Conservation (phyloP, 306 rosid genomes). For the Trifolium subterraneum region DNA sequence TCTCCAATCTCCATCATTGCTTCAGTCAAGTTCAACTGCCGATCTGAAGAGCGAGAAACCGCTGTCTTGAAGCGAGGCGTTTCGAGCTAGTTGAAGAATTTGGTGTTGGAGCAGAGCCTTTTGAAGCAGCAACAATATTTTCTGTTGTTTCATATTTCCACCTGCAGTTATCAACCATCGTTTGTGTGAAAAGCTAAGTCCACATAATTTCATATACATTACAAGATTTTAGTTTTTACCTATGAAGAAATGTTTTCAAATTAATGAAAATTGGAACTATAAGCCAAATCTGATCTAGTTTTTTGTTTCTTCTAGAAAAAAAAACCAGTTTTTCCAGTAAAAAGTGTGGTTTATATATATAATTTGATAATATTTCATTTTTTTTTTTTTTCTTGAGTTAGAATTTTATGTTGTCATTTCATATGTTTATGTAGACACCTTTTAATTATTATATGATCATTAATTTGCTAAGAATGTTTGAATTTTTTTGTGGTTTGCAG, state of each 20-base stretch:
- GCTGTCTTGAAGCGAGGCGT: background rate
- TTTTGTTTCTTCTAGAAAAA: background rate
- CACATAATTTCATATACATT: background rate
- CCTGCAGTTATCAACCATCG: background rate
- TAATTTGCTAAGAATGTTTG: background rate
- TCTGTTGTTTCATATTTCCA: constrained; percentile 6
- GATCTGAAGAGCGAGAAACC: background rate
- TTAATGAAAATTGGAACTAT: background rate
- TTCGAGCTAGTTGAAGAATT: background rate
- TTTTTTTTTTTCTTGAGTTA: background rate
- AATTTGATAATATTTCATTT: background rate
- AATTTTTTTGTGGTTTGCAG: background rate
- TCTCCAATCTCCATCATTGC: background rate
- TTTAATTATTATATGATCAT: background rate
- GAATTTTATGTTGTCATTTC: background rate
- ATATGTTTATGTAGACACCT: background rate
- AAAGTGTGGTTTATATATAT: background rate
- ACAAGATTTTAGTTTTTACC: background rate
- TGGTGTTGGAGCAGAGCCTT: background rate
- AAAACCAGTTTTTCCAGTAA: background rate
- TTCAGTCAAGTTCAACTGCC: background rate
- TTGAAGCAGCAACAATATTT: background rate
- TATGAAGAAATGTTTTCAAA: background rate
- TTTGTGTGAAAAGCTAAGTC: background rate
- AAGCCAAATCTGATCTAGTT: background rate